These are phyloP conservation scores for Aspergillus haitiensis DNA, from an alignment of 495 filamentous ascomycete species.

Conservation along the genomic window DNA sequence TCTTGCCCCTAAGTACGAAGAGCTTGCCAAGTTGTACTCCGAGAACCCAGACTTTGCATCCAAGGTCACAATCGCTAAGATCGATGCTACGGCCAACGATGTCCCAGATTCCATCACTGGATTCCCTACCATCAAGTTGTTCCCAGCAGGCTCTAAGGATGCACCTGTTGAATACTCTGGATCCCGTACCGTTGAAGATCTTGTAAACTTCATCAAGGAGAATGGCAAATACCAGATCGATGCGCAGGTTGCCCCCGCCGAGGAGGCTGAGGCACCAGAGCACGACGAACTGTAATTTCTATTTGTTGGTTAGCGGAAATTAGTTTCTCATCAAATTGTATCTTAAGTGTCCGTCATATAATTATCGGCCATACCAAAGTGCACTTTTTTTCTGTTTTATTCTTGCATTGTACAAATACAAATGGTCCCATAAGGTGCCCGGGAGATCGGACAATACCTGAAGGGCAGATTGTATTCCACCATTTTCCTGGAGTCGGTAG, in stretches of 20 bases:
- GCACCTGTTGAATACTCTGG: constrained; percentile 84
- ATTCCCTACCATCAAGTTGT: constrained; percentile 99
- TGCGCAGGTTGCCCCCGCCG: constrained; percentile 50
- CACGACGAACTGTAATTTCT: constrained; percentile 48
- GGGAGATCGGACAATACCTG: too few relatives aligned
- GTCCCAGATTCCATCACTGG: constrained; percentile 95
- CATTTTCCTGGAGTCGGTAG: too few relatives aligned
- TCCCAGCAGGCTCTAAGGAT: constrained; percentile 84
- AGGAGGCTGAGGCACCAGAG: constrained; percentile 37
- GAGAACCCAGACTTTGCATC: constrained; percentile 66
- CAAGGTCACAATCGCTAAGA: constrained; percentile 94
- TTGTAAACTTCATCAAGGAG: constrained; percentile 90
- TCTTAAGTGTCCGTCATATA: neutral
- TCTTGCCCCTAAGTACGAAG: constrained; percentile 72
- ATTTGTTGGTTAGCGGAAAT: constrained; percentile 13
- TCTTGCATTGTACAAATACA: too few relatives aligned
- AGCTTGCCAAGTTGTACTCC: constrained; percentile 80
- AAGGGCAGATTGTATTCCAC: too few relatives aligned
- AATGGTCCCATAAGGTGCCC: too few relatives aligned
- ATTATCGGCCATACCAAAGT: too few relatives aligned
- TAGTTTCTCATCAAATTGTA: constrained; percentile 20
- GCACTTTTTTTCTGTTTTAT: too few relatives aligned
- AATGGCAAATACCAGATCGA: constrained; percentile 87
- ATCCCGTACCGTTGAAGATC: constrained; percentile 87
- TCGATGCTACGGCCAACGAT: constrained; percentile 96